These are phyloP conservation scores for Zymoseptoria crescenta DNA, from an alignment of 2,329 filamentous ascomycete genomes.

Conservation along the genomic window DNA sequence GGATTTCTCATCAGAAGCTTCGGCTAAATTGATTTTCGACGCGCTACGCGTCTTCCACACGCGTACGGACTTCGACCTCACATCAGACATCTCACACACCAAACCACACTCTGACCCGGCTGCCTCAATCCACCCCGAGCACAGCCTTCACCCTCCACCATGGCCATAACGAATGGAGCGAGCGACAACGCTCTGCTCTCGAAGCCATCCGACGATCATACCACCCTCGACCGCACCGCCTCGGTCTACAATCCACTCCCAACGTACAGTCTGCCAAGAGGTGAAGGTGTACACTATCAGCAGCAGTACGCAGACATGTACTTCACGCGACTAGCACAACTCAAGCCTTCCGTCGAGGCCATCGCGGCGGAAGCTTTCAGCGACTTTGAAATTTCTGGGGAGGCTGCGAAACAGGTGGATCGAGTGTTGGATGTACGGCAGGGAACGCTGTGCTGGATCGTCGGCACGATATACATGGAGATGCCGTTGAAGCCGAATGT, in stretches of 20 bases:
- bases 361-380: conserved; percentile 70
- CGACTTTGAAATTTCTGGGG: conserved; percentile 66
- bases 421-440: conserved; percentile 92
- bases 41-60: neutral
- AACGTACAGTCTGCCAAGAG: conserved; percentile 64
- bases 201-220: conserved; percentile 31
- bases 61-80: neutral
- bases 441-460: conserved; percentile 90
- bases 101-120: too few relatives aligned
- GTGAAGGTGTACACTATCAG: conserved; percentile 62
- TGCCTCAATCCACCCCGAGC: neutral
- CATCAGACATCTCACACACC: neutral
- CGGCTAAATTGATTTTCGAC: neutral
- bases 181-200: conserved; percentile 18
- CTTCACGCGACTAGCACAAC: conserved; percentile 77
- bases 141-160: conserved; percentile 3
- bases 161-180: conserved; percentile 14
- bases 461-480: conserved; percentile 93
- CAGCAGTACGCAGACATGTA: conserved; percentile 99
- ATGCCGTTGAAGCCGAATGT: conserved; percentile 95
- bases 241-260: conserved; percentile 66
- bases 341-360: conserved; percentile 75
- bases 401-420: conserved; percentile 68
- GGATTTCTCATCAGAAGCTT: too few relatives aligned
- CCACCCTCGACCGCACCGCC: conserved; percentile 45